Evolutionary conservation across 805 yeast genomes (phyloP), one percentile per base, ranked within the genome.

Genomic region (Millerago galiae): DNA sequence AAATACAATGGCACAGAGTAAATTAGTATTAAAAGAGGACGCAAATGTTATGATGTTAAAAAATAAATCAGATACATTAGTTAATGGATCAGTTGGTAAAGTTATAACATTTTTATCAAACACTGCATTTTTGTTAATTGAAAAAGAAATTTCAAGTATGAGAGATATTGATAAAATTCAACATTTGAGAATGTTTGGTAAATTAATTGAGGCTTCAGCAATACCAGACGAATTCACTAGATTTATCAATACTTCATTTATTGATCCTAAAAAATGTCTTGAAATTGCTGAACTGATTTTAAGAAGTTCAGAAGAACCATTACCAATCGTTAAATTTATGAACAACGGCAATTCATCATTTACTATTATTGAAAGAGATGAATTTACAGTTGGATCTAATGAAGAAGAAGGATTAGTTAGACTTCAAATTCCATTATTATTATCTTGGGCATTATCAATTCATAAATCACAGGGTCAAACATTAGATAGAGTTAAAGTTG

Each of bases 31-130:
- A 49, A 91, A 90, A 59, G 80, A 77, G 42, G 88, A 87, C 30
- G 95, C 96, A 0, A 99, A 93, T 61, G 97, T 93, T 2, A 90
- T 93, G 96, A 79, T 87, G 72, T 65, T 93, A 50, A 87, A 85
- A 54, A 93, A 93, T 59, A 71, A 75, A 25, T 90, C 86, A 49
- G 83, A 78, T 9, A 64, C 70, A 3, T 66, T 93, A 31, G 98
- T 93, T 33, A 93, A 93, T 63, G 99, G 99, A 3, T 77, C 96
- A 0, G 67, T 91, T 31, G 99, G 99, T 0, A 77, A 71, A 31
- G 82, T 93, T 1, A 45, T 69, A 3, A 61, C 63, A 27, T 70
- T 70, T 45, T 49, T 63, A 8, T 55, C 70, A 1, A 51, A 51
- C 18, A 43, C 51, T 1, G 29, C 66, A 4, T 56, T 48, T 35